Percentiles rank a stretch among this genome's conserved stretches.
These are phyloP conservation scores for Pseudocercospora macadamiae DNA, from an alignment of 2,329 filamentous ascomycete genomes.

Conservation along the genomic window DNA sequence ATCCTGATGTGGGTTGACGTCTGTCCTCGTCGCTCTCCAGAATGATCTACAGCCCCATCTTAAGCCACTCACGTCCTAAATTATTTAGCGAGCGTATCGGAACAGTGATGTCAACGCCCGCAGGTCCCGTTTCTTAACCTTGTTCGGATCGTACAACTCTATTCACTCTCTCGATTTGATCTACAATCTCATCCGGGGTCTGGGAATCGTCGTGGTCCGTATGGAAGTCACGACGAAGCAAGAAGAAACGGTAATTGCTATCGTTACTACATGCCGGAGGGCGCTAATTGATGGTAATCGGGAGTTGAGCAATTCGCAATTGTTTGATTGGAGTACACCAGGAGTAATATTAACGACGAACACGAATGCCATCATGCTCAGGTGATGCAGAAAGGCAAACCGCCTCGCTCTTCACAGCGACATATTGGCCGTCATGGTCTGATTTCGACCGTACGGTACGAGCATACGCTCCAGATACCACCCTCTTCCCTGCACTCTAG, in stretches of 20 bases:
- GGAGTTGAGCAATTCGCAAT: background rate
- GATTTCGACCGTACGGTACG: too few relatives aligned
- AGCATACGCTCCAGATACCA: background rate
- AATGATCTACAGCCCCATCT: background rate
- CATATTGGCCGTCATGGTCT: background rate
- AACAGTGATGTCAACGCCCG: background rate
- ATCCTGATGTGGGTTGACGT: constrained; percentile 1
- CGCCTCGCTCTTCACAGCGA: background rate
- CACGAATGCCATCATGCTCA: background rate
- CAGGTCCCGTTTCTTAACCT: background rate
- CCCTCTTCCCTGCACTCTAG: too few relatives aligned
- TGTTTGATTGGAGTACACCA: too few relatives aligned
- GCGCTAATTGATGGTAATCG: background rate
- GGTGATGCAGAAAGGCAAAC: background rate
- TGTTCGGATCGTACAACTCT: background rate
- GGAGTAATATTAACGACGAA: too few relatives aligned
- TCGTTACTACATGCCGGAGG: background rate
- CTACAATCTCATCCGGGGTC: constrained; percentile 1
- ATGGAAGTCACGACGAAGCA: background rate
- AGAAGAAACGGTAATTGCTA: background rate
- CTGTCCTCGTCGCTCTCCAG: background rate
- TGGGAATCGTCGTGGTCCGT: background rate
- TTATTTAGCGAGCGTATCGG: background rate
- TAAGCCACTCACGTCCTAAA: constrained; percentile 1
- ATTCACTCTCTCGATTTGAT: background rate